These are phyloP conservation scores for Phalaenopsis aphrodite DNA, from an alignment of 106 monocot genomes.

Conservation along the genomic window DNA sequence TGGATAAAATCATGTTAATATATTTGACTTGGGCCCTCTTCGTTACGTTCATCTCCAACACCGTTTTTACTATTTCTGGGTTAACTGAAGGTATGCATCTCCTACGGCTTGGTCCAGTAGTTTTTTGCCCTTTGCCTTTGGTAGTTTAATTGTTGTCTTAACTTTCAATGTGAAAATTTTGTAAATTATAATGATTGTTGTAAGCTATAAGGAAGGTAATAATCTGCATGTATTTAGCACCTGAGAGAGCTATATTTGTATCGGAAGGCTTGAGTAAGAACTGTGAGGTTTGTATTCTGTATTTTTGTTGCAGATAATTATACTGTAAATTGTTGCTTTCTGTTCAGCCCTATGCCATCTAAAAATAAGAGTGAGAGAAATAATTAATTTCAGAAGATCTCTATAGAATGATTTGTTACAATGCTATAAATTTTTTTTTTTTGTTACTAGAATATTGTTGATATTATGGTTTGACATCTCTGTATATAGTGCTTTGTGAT, in stretches of 20 bases:
- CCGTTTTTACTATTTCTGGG: not conserved
- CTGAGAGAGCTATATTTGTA: not conserved
- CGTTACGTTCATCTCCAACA: not conserved
- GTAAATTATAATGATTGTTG: not conserved
- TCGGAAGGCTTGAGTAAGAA: not conserved
- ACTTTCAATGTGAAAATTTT: not conserved
- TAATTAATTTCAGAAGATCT: too few species aligned
- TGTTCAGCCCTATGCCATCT: not conserved
- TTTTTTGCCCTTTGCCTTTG: not conserved
- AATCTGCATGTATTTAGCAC: not conserved
- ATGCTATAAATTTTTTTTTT: too few species aligned
- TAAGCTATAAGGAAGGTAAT: not conserved
- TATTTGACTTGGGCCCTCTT: not conserved
- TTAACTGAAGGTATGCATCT: not conserved
- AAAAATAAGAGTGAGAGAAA: not conserved
- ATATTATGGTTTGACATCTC: too few species aligned
- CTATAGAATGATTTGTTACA: too few species aligned
- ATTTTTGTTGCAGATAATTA: not conserved
- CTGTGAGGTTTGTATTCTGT: not conserved
- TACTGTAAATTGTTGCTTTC: not conserved
- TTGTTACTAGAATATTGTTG: too few species aligned
- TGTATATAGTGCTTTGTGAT: too few species aligned
- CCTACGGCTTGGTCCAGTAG: not conserved
- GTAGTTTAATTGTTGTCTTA: not conserved
- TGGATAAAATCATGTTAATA: too few species aligned